Conservation (phyloP, 1,139 yeast species). For the Sugiyamaella castrensis region DNA sequence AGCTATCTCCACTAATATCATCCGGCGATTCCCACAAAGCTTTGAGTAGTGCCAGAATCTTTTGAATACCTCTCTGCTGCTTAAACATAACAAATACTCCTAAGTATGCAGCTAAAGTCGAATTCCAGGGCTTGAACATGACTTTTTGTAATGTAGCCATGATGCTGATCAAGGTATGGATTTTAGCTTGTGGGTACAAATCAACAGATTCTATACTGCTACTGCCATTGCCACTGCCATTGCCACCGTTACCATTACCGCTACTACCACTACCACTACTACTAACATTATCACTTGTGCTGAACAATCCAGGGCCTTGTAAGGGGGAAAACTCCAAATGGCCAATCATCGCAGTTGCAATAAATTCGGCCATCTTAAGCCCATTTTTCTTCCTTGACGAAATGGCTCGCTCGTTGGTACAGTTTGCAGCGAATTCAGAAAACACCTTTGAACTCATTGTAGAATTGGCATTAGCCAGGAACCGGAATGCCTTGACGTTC, state of each 20-base stretch:
- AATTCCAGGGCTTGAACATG: conserved; percentile 26
- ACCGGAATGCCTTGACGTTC: conserved; percentile 32
- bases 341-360: conserved; percentile 31
- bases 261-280: too few species aligned
- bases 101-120: conserved; percentile 21
- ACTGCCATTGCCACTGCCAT: conserved; percentile 5
- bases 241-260: too few species aligned
- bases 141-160: conserved; percentile 27
- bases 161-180: conserved; percentile 22
- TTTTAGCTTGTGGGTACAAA: conserved; percentile 15
- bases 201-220: too few species aligned
- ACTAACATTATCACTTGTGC: neutral
- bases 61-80: conserved; percentile 33
- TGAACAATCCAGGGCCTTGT: too few species aligned
- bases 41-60: conserved; percentile 27
- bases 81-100: conserved; percentile 35
- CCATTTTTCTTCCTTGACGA: conserved; percentile 28
- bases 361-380: conserved; percentile 31
- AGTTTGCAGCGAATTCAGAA: conserved; percentile 28
- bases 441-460: conserved; percentile 32
- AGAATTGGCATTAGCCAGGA: conserved; percentile 30
- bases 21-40: conserved; percentile 24
- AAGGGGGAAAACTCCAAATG: conserved; percentile 27
- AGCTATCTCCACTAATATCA: conserved; percentile 4
- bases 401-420: conserved; percentile 28